Percentiles rank a stretch among this genome's conserved stretches.
Evolutionary conservation across 805 yeast genomes (phyloP).

Genomic region (Torulaspora gathmanii): DNA sequence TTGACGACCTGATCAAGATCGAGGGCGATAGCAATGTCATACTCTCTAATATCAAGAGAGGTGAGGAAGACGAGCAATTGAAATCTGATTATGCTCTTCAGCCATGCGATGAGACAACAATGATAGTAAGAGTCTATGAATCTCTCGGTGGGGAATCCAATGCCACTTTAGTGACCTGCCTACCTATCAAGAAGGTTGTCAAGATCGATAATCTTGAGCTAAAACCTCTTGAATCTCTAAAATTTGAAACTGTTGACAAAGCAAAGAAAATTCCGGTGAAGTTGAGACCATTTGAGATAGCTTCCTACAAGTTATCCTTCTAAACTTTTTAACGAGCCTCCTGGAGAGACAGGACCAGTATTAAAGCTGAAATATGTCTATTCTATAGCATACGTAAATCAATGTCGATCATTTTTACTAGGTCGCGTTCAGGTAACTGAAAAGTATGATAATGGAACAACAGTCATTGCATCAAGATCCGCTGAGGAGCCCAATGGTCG

Average conservation of each 20-base stretch:
- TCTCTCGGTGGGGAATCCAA: conserved; percentile 73
- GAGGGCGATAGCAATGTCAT: conserved; percentile 57
- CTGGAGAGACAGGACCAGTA: too few relatives aligned
- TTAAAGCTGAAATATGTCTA: neutral
- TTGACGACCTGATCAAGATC: conserved; percentile 35
- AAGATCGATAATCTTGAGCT: conserved; percentile 57
- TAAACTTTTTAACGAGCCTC: neutral
- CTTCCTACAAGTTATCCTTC: conserved; percentile 38
- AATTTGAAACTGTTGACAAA: conserved; percentile 36
- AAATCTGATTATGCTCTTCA: conserved; percentile 45
- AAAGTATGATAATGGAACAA: neutral
- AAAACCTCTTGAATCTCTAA: conserved; percentile 42
- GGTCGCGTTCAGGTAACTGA: neutral
- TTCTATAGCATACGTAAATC: neutral
- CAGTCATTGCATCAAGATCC: neutral
- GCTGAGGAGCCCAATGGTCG: neutral
- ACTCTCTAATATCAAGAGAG: conserved; percentile 75
- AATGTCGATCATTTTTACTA: neutral
- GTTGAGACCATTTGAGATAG: conserved; percentile 76
- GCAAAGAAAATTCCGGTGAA: conserved; percentile 38
- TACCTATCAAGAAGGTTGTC: conserved; percentile 45
- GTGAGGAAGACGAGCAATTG: conserved; percentile 70
- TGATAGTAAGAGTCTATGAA: conserved; percentile 77
- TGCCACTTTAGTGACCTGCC: conserved; percentile 47
- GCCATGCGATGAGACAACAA: conserved; percentile 43